Evolutionary conservation across 2,329 filamentous ascomycete species (phyloP).

Genomic region (Phyllosticta citriasiana): DNA sequence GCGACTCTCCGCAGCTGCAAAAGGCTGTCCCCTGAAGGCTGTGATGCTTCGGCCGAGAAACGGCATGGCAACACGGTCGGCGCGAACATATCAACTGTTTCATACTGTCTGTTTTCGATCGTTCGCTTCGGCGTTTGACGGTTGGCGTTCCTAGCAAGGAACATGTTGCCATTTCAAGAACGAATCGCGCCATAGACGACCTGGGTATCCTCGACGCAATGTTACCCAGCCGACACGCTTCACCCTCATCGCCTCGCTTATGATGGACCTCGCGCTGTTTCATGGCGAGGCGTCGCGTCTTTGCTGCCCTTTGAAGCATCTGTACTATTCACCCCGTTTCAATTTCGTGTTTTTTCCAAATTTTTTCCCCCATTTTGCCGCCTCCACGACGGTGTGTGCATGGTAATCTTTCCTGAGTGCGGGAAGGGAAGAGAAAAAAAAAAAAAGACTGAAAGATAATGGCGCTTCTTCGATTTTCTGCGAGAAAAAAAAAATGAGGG

Average conservation of each 20-base stretch:
- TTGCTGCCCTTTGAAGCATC: neutral
- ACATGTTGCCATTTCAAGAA: neutral
- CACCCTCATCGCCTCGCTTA: neutral
- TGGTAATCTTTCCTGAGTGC: neutral
- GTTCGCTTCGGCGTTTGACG: conserved; percentile 9
- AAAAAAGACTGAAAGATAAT: neutral
- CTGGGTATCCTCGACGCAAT: neutral
- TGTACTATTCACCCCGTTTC: conserved; percentile 5
- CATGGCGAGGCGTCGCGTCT: neutral
- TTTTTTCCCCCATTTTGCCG: neutral
- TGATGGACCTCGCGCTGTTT: neutral
- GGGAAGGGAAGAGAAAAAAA: conserved; percentile 2
- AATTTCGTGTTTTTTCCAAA: neutral
- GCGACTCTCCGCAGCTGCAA: neutral
- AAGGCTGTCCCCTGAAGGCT: neutral
- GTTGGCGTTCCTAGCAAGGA: conserved; percentile 3
- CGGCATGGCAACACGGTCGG: neutral
- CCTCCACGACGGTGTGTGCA: neutral
- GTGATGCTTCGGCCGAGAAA: neutral
- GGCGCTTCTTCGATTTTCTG: neutral
- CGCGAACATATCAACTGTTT: conserved; percentile 9
- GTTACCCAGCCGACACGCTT: neutral
- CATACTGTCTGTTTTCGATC: conserved; percentile 7
- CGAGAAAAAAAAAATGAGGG: neutral
- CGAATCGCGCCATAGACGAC: neutral